Conservation (phyloP, 2,329 filamentous ascomycete species). For the Colletotrichum australisinense region DNA sequence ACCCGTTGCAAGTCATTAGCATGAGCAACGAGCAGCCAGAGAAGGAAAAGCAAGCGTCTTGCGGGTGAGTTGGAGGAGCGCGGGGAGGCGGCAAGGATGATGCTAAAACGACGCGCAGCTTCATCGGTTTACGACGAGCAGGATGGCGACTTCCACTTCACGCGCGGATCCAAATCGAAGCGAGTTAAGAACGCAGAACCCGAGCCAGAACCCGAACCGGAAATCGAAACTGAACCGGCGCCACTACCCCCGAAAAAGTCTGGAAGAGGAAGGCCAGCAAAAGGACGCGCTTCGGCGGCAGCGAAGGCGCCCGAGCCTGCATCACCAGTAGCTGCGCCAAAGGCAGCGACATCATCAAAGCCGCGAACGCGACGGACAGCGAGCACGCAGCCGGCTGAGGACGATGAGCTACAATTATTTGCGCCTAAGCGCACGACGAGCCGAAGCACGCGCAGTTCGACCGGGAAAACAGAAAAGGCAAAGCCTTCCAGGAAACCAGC, state of each 20-base stretch:
- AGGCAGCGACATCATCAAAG: conserved; percentile 38
- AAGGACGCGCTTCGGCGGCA: conserved; percentile 46
- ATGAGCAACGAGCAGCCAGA: conserved; percentile 74
- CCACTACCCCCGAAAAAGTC: conserved; percentile 50
- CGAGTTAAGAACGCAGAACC: conserved; percentile 68
- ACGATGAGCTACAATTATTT: conserved; percentile 49
- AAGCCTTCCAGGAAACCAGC: conserved; percentile 12
- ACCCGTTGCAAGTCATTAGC: conserved; percentile 75
- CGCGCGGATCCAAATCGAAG: conserved; percentile 75
- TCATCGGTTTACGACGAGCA: conserved; percentile 66
- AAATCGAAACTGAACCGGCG: conserved; percentile 44
- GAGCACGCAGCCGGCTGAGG: conserved; percentile 50
- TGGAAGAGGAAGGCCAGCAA: conserved; percentile 53
- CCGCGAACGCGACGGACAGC: conserved; percentile 53
- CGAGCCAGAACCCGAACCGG: conserved; percentile 53
- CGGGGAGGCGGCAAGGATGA: conserved; percentile 64
- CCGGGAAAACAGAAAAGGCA: conserved; percentile 47
- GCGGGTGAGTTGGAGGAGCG: conserved; percentile 61
- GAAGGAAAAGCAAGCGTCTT: conserved; percentile 73
- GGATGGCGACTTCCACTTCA: conserved; percentile 82
- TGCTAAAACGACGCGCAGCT: conserved; percentile 65
- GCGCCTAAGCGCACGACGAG: conserved; percentile 55
- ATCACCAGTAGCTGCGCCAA: conserved; percentile 31
- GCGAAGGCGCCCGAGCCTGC: conserved; percentile 42
- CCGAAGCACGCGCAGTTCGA: conserved; percentile 57